Evolutionary conservation across 306 rosid species (phyloP).

Genomic region (Dalbergia cultrata): DNA sequence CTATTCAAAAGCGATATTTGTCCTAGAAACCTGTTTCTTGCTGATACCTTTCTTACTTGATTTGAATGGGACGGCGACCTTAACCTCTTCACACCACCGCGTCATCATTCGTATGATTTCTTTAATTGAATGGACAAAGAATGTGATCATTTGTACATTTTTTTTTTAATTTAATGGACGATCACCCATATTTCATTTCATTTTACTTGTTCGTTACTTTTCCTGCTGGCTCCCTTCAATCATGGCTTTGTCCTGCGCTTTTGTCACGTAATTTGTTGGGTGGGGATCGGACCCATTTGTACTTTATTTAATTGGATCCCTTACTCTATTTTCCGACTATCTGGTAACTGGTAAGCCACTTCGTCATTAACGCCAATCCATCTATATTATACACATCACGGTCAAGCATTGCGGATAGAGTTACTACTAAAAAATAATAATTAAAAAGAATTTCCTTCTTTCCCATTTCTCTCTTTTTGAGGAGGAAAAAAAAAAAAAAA

Average conservation of each 20-base stretch:
- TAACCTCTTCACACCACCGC: not conserved
- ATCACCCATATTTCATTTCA: not conserved
- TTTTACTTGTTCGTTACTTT: constrained; percentile 45
- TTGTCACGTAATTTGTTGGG: constrained; percentile 35
- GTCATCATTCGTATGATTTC: not conserved
- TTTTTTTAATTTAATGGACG: not conserved
- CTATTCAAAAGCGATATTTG: no score
- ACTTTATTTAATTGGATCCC: constrained; percentile 13
- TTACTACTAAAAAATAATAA: not conserved
- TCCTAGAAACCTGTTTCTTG: not conserved
- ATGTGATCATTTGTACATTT: not conserved
- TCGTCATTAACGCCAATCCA: constrained; percentile 18
- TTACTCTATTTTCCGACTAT: constrained; percentile 13
- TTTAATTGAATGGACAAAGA: constrained; percentile 11
- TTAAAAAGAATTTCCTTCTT: not conserved
- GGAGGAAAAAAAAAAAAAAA: not conserved
- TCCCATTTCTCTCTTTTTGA: not conserved
- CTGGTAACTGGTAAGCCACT: constrained; percentile 5
- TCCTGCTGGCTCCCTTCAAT: constrained; percentile 44
- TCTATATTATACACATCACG: not conserved
- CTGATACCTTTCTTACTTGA: not conserved
- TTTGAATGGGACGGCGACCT: constrained; percentile 28
- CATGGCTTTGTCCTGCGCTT: constrained; percentile 42
- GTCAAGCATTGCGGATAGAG: not conserved
- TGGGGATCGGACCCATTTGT: constrained; percentile 35